Evolutionary conservation across 2,329 filamentous ascomycete species (phyloP).

Genomic region (Alternaria infectoria): DNA sequence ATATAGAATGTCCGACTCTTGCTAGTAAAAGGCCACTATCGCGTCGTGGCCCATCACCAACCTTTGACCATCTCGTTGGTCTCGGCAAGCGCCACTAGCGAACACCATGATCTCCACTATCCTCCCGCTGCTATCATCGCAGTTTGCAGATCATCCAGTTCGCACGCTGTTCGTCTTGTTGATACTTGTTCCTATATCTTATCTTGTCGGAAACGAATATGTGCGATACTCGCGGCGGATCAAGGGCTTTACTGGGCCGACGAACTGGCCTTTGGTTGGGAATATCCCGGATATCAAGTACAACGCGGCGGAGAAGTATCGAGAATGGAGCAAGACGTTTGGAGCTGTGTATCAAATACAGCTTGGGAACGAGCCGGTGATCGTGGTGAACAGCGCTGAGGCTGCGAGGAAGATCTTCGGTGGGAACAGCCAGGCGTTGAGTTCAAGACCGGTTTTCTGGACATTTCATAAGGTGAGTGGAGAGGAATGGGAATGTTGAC

Average conservation of each 20-base stretch:
- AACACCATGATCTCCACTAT: constrained; percentile 39
- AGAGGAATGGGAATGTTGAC: not conserved
- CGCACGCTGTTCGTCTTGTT: constrained; percentile 29
- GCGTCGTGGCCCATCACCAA: not conserved
- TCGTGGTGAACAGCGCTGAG: constrained; percentile 53
- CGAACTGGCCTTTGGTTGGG: constrained; percentile 50
- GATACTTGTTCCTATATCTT: constrained; percentile 40
- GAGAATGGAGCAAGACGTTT: constrained; percentile 51
- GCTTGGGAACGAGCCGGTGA: constrained; percentile 53
- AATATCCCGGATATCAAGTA: constrained; percentile 53
- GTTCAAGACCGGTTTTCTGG: constrained; percentile 53
- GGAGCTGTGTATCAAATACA: constrained; percentile 56
- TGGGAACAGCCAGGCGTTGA: constrained; percentile 51
- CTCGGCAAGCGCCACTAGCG: not conserved
- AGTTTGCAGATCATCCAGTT: constrained; percentile 32
- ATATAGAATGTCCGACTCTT: not conserved
- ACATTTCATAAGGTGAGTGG: constrained; percentile 53
- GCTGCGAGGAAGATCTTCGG: constrained; percentile 52
- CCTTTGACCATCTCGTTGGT: not conserved
- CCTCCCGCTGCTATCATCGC: constrained; percentile 26
- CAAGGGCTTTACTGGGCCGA: constrained; percentile 48
- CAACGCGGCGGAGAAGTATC: constrained; percentile 53
- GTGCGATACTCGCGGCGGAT: constrained; percentile 44
- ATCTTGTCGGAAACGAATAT: constrained; percentile 48
- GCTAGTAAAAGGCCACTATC: not conserved